A percentile compares a stretch with the other conserved stretches of the same genome.
These are phyloP conservation scores for Sclerotinia subarctica DNA, from an alignment of 2,329 filamentous ascomycete species.

Conservation along the genomic window DNA sequence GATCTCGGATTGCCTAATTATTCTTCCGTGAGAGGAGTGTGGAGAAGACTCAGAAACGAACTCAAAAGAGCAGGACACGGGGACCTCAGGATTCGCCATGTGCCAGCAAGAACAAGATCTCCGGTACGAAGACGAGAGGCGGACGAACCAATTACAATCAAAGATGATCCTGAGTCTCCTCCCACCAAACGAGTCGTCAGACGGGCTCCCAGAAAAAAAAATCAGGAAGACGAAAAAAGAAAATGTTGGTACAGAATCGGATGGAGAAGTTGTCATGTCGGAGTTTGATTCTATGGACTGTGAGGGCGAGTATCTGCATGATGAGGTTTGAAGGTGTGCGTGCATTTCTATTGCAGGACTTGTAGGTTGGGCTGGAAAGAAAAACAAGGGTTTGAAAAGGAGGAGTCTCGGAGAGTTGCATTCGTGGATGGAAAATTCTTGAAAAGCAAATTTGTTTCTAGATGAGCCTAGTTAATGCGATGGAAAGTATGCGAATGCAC, in stretches of 20 bases:
- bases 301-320: too few species aligned
- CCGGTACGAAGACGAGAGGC: neutral
- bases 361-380: neutral
- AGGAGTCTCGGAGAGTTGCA: neutral
- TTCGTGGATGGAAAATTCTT: neutral
- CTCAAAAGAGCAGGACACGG: neutral
- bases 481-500: neutral
- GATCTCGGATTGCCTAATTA: neutral
- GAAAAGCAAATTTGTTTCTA: neutral
- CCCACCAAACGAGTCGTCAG: neutral
- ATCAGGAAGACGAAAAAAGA: neutral
- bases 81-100: neutral
- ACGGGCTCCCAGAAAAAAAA: neutral
- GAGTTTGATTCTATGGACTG: neutral
- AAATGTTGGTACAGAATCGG: neutral
- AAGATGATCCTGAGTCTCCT: neutral
- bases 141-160: neutral
- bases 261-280: neutral
- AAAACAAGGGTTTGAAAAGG: neutral
- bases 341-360: neutral
- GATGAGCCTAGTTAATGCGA: neutral
- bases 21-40: neutral
- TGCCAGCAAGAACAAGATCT: neutral
- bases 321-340: neutral
- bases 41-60: neutral